phyloP scores from a whole-genome alignment of 345 rosid species.

The Eucalyptus cloeziana region DNA sequence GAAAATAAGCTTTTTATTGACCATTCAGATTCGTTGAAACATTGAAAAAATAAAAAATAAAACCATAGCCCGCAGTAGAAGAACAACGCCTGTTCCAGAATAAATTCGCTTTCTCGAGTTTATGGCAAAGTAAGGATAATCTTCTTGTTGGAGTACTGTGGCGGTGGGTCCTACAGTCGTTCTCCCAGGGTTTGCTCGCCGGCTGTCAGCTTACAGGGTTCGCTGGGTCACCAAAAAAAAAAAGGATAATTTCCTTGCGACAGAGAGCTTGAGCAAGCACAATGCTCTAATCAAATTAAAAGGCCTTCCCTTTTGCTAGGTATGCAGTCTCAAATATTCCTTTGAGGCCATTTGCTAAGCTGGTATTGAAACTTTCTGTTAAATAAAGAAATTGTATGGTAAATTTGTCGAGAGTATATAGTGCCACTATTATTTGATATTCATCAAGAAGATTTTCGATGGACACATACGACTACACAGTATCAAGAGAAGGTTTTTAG shows the following conservation, averaged over 20 bases:
- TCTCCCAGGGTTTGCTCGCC: too few relatives aligned
- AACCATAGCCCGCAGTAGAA: not conserved
- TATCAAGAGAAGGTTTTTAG: not conserved
- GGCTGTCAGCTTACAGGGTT: too few relatives aligned
- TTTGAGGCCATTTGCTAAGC: not conserved
- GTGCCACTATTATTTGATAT: not conserved
- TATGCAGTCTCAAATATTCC: not conserved
- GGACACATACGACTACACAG: not conserved
- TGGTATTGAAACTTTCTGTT: not conserved
- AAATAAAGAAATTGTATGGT: fast-evolving
- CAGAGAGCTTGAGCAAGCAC: not conserved
- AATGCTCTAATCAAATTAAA: not conserved
- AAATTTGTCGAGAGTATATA: not conserved
- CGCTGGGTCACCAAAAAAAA: too few relatives aligned
- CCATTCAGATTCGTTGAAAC: not conserved
- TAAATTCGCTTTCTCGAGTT: not conserved
- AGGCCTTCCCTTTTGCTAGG: not conserved
- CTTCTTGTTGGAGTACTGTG: fast-evolving
- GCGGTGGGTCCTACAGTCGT: too few relatives aligned
- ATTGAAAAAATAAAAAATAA: too few relatives aligned
- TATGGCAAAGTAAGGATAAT: not conserved
- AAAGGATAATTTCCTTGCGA: fast-evolving
- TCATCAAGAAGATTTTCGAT: not conserved
- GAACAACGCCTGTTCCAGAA: not conserved
- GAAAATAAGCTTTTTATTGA: not conserved